Percentiles rank a stretch among this genome's conserved stretches.
Conservation (phyloP, 805 yeast species). For the Zygoascus biomembranicola region DNA sequence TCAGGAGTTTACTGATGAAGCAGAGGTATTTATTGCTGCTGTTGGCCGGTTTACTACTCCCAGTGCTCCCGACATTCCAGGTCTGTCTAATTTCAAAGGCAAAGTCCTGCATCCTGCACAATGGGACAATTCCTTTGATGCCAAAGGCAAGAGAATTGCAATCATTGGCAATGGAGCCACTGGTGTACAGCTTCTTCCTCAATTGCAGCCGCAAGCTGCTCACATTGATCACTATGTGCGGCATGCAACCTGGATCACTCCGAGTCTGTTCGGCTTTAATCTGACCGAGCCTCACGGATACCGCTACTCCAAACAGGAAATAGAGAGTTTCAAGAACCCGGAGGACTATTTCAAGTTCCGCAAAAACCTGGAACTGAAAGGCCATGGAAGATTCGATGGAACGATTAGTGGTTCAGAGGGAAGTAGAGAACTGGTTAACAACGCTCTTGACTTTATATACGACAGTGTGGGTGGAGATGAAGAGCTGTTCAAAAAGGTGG, state of each 20-base stretch:
- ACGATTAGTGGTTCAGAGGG: not conserved
- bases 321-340: slow-evolving; percentile 5
- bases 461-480: not conserved
- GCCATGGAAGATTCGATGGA: not conserved
- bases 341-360: not conserved
- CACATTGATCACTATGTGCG: slow-evolving; percentile 17
- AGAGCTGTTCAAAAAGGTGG: slow-evolving; percentile 5
- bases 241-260: slow-evolving; percentile 16
- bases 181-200: slow-evolving; percentile 28
- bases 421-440: not conserved
- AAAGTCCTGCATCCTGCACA: slow-evolving; percentile 25
- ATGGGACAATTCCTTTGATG: slow-evolving; percentile 24
- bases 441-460: not conserved
- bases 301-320: slow-evolving; percentile 15
- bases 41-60: slow-evolving; percentile 23
- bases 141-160: slow-evolving; percentile 23
- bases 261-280: not conserved
- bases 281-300: slow-evolving; percentile 1
- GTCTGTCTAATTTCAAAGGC: slow-evolving; percentile 25
- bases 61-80: slow-evolving; percentile 22
- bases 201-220: slow-evolving; percentile 17
- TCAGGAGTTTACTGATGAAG: slow-evolving; percentile 13
- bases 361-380: not conserved
- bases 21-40: slow-evolving; percentile 20
- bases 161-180: slow-evolving; percentile 31